Conservation (phyloP, 768 basidiomycete genomes). For the Suillus clintonianus region DNA sequence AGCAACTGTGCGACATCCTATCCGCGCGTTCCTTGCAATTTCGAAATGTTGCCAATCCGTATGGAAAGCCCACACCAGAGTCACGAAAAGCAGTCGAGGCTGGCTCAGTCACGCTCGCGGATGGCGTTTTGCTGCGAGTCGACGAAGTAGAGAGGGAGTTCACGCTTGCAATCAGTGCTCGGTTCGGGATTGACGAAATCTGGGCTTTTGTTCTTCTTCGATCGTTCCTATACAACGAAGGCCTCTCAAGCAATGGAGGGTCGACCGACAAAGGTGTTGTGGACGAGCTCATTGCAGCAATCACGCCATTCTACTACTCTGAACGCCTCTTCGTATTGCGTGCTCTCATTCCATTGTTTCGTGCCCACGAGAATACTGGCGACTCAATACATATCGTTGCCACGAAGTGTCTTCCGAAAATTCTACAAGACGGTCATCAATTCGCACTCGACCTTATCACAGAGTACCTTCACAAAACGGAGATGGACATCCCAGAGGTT, state of each 20-base stretch:
- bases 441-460: constrained; percentile 48
- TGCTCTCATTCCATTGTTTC: constrained; percentile 72
- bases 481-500: constrained; percentile 62
- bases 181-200: constrained; percentile 78
- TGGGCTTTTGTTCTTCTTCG: constrained; percentile 75
- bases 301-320: constrained; percentile 81
- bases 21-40: constrained; percentile 58
- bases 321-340: constrained; percentile 76
- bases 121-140: constrained; percentile 61
- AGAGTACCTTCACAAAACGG: constrained; percentile 36
- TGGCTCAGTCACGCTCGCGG: constrained; percentile 67
- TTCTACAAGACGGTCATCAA: constrained; percentile 64
- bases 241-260: constrained; percentile 54
- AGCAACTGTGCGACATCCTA: constrained; percentile 62
- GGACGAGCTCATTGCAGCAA: constrained; percentile 63
- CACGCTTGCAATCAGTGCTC: constrained; percentile 68
- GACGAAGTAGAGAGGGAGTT: constrained; percentile 73
- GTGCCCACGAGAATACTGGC: constrained; percentile 59
- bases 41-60: constrained; percentile 59
- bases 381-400: constrained; percentile 60
- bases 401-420: constrained; percentile 50
- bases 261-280: constrained; percentile 42
- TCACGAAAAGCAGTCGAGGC: constrained; percentile 69
- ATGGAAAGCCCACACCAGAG: constrained; percentile 66
- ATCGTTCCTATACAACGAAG: constrained; percentile 79